phyloP scores from a whole-genome alignment of 768 basidiomycete genomes.

The Mycena maculata region DNA sequence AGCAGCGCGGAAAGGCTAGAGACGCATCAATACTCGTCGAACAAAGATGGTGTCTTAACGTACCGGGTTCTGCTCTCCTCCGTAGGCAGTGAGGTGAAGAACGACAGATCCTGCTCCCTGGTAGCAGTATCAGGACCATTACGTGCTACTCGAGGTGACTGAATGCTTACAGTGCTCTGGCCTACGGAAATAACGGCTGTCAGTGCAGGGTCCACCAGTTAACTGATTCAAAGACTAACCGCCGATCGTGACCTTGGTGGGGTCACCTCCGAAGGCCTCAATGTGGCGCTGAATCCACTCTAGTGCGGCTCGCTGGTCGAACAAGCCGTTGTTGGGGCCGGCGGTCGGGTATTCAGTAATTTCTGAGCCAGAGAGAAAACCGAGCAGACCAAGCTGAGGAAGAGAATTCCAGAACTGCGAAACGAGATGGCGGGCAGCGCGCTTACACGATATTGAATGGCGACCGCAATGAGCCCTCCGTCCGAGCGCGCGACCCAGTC shows the following conservation, averaged over 20 bases:
- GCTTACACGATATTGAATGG: slow-evolving; percentile 39
- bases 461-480: slow-evolving; percentile 42
- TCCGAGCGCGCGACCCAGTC: slow-evolving; percentile 47
- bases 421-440: background rate
- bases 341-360: slow-evolving; percentile 39
- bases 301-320: slow-evolving; percentile 50
- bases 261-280: slow-evolving; percentile 43
- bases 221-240: slow-evolving; percentile 7
- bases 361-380: slow-evolving; percentile 42
- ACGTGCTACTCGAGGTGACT: slow-evolving; percentile 28
- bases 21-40: background rate
- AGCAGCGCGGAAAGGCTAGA: slow-evolving; percentile 36
- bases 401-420: background rate
- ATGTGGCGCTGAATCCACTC: slow-evolving; percentile 52
- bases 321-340: slow-evolving; percentile 47
- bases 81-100: slow-evolving; percentile 33
- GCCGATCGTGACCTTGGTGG: slow-evolving; percentile 42
- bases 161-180: slow-evolving; percentile 45
- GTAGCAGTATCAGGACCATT: background rate
- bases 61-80: slow-evolving; percentile 34
- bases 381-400: slow-evolving; percentile 35
- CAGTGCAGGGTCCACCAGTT: background rate
- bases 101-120: slow-evolving; percentile 34
- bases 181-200: slow-evolving; percentile 34
- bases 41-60: background rate